These are phyloP conservation scores for Miscanthus sacchariflorus DNA, from an alignment of 202 grass and related monocot genomes.

Conservation along the genomic window DNA sequence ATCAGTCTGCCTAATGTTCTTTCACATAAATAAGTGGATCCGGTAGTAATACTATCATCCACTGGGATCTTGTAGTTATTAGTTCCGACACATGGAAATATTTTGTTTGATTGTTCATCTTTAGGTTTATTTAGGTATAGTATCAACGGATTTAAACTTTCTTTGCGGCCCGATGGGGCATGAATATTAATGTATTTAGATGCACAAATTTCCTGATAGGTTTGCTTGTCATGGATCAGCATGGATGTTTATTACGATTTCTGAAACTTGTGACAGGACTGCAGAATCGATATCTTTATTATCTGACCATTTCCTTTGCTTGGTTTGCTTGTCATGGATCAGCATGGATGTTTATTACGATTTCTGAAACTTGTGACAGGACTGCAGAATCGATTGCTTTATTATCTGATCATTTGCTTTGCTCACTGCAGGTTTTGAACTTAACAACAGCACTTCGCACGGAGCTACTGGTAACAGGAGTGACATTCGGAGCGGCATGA, in stretches of 20 bases:
- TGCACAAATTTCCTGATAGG: neutral
- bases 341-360: neutral
- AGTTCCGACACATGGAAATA: too few relatives aligned
- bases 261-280: neutral
- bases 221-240: neutral
- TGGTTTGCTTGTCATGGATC: neutral
- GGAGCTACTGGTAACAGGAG: conserved; percentile 10
- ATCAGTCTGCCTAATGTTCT: neutral
- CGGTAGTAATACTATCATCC: neutral
- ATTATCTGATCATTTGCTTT: conserved; percentile 41
- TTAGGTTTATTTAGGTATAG: too few relatives aligned
- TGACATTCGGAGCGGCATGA: conserved; percentile 1
- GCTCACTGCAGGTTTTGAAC: conserved; percentile 39
- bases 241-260: neutral
- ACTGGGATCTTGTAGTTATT: too few relatives aligned
- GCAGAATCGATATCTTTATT: neutral
- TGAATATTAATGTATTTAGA: neutral
- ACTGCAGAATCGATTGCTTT: neutral
- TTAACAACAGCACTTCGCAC: conserved; percentile 16
- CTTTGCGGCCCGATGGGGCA: neutral
- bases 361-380: neutral
- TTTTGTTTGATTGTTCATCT: too few relatives aligned
- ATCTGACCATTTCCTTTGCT: conserved; percentile 39
- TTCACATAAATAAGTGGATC: conserved; percentile 15
- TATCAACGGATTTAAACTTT: too few relatives aligned